Percentiles rank a stretch among this genome's conserved stretches.
Evolutionary conservation across 139 green algal genomes (phyloP).

Genomic region (Coccomyxa sp.): DNA sequence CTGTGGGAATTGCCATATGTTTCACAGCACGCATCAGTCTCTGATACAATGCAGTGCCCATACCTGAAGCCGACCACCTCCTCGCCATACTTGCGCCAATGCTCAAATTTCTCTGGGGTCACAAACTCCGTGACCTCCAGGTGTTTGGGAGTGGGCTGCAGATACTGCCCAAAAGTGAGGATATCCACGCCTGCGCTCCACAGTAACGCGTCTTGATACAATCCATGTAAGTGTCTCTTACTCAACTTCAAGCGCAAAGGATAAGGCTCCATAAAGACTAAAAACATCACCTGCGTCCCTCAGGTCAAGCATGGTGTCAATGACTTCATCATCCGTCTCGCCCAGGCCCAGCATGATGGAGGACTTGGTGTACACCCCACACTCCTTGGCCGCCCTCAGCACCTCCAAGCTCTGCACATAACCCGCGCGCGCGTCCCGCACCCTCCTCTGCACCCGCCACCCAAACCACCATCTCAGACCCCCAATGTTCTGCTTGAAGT

Average conservation of each 20-base stretch:
- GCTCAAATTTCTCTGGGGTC: conserved; percentile 90
- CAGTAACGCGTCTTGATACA: neutral
- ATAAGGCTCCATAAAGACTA: neutral
- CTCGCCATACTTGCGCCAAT: conserved; percentile 82
- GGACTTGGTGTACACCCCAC: conserved; percentile 83
- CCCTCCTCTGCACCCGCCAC: conserved; percentile 46
- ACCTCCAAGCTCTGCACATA: conserved; percentile 90
- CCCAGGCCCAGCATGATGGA: conserved; percentile 97
- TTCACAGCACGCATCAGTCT: neutral
- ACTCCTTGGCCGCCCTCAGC: conserved; percentile 73
- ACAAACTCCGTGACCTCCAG: conserved; percentile 86
- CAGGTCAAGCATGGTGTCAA: conserved; percentile 81
- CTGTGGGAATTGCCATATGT: neutral
- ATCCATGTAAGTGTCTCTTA: neutral
- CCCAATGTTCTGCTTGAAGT: too few relatives aligned
- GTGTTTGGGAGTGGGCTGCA: conserved; percentile 91
- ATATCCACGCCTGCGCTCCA: conserved; percentile 75
- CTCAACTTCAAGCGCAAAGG: neutral
- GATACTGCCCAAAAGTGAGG: conserved; percentile 97
- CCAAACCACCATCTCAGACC: neutral
- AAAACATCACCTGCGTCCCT: conserved; percentile 26
- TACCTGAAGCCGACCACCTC: conserved; percentile 82
- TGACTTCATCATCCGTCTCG: conserved; percentile 81
- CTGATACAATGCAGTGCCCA: neutral
- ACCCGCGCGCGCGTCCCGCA: conserved; percentile 79